Conservation (phyloP, 331 rosid species). For the Prunus yedoensis region DNA sequence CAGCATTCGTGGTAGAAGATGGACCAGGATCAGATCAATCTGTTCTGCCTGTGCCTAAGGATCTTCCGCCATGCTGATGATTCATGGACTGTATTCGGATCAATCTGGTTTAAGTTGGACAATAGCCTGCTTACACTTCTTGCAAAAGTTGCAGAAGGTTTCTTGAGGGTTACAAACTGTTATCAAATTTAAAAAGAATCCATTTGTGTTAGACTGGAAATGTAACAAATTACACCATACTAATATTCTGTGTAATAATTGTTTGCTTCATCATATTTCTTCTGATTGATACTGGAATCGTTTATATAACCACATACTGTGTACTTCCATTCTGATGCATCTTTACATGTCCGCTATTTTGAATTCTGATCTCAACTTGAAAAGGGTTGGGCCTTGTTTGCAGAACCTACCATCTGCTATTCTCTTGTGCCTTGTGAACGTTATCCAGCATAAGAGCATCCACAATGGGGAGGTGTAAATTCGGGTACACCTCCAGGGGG, state of each 20-base stretch:
- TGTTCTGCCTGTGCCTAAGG: conserved; percentile 68
- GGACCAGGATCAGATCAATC: conserved; percentile 58
- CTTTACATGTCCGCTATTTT: neutral
- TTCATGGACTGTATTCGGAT: conserved; percentile 38
- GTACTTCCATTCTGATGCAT: neutral
- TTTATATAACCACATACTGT: neutral
- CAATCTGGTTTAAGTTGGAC: conserved; percentile 44
- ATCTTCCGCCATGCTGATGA: conserved; percentile 66
- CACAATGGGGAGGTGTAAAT: no score
- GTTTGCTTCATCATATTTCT: neutral
- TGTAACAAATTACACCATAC: conserved; percentile 6
- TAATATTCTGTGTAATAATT: neutral
- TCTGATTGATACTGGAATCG: neutral
- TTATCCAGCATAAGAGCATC: no score
- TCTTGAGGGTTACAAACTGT: conserved; percentile 21
- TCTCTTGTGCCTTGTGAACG: no score
- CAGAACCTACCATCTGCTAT: no score
- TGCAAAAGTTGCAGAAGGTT: conserved; percentile 51
- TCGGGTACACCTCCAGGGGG: no score
- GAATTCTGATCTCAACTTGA: no score
- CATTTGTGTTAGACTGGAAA: conserved; percentile 3
- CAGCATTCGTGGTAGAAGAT: conserved; percentile 69
- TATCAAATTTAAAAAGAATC: conserved; percentile 3
- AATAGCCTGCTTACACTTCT: conserved; percentile 19
- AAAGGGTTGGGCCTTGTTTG: no score